Evolutionary conservation across 768 basidiomycete genomes (phyloP).

Genomic region (Lyophyllum semitale): DNA sequence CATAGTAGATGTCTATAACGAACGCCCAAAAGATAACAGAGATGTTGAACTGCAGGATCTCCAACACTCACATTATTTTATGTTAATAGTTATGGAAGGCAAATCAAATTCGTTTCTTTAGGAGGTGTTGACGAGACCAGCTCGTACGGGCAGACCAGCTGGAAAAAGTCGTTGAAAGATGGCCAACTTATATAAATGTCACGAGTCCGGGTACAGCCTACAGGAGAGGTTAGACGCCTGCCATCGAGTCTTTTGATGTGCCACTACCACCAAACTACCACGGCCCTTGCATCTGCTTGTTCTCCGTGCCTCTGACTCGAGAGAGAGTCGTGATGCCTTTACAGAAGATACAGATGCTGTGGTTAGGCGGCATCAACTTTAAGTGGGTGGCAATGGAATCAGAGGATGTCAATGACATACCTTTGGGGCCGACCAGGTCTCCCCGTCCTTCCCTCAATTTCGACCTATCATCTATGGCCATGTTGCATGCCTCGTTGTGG

Average conservation of each 20-base stretch:
- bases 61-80: not conserved
- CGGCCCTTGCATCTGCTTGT: constrained; percentile 26
- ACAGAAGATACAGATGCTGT: not conserved
- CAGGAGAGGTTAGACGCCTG: constrained; percentile 12
- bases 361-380: not conserved
- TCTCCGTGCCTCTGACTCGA: constrained; percentile 33
- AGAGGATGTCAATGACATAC: too few relatives aligned
- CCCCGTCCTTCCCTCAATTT: too few relatives aligned
- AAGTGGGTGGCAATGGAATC: too few relatives aligned
- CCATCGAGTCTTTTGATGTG: constrained; percentile 4
- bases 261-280: not conserved
- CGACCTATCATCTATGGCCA: too few relatives aligned
- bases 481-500: too few relatives aligned
- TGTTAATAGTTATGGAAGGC: not conserved
- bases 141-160: constrained; percentile 1
- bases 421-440: too few relatives aligned
- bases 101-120: too few relatives aligned
- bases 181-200: not conserved
- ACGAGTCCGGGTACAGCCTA: not conserved
- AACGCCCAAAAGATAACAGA: not conserved
- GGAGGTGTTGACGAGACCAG: constrained; percentile 1
- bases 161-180: not conserved
- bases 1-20: constrained; percentile 1
- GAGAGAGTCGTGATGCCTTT: constrained; percentile 18
- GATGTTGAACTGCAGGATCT: too few relatives aligned